Conservation (phyloP, 1,284 basidiomycete species). For the Polyporus tsugae region DNA sequence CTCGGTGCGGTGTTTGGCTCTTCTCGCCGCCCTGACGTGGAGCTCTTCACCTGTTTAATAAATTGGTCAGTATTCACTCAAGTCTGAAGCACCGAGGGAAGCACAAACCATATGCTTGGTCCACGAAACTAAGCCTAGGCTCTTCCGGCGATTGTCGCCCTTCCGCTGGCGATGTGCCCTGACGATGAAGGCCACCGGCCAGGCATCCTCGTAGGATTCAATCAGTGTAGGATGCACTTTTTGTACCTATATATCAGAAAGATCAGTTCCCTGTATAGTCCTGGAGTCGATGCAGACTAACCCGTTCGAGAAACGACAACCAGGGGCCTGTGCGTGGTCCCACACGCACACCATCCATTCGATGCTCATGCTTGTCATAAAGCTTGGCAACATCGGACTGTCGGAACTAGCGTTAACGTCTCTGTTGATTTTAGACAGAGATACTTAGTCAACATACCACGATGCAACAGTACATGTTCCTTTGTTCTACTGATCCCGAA, state of each 20-base stretch:
- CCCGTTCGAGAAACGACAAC: background rate
- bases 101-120: background rate
- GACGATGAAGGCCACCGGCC: conserved; percentile 14
- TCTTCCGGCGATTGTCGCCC: background rate
- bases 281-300: background rate
- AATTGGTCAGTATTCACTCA: background rate
- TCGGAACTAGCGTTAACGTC: background rate
- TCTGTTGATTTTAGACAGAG: background rate
- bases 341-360: background rate
- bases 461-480: conserved; percentile 3
- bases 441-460: conserved; percentile 5
- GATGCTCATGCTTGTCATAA: background rate
- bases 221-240: conserved; percentile 7
- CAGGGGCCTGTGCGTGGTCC: background rate
- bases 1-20: too few relatives aligned
- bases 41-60: too few relatives aligned
- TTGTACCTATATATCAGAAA: background rate
- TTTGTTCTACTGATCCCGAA: background rate
- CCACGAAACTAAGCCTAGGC: background rate
- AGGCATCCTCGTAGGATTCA: conserved; percentile 9
- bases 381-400: conserved; percentile 1
- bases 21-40: too few relatives aligned
- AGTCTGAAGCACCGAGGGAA: background rate
- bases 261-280: background rate
- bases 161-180: background rate